phyloP scores from a whole-genome alignment of 2,329 filamentous ascomycete species.

The Davidsoniella neocaledoniae region DNA sequence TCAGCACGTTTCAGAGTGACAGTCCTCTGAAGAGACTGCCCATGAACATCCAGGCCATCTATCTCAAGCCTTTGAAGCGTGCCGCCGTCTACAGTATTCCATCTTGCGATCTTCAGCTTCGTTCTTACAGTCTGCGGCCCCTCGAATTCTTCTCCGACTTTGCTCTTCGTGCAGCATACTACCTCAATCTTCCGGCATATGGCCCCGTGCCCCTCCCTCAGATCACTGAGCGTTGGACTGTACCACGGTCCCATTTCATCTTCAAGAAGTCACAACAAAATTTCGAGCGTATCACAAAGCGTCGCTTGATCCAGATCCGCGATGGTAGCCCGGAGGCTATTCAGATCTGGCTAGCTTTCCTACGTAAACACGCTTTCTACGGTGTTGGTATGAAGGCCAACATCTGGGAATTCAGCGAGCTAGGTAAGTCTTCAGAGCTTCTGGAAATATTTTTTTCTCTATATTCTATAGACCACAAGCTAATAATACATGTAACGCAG shows the following conservation, averaged over 20 bases:
- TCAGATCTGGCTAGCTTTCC: slow-evolving; percentile 78
- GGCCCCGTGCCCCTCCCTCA: slow-evolving; percentile 76
- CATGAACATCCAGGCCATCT: slow-evolving; percentile 57
- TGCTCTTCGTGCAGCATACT: slow-evolving; percentile 85
- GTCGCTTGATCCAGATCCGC: slow-evolving; percentile 77
- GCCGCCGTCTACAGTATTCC: slow-evolving; percentile 60
- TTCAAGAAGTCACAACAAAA: slow-evolving; percentile 98
- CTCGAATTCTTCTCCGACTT: slow-evolving; percentile 93
- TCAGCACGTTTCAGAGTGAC: no score
- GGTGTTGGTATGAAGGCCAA: slow-evolving; percentile 99
- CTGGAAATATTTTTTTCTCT: neutral
- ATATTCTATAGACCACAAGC: neutral
- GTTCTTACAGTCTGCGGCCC: slow-evolving; percentile 78
- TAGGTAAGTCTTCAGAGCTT: slow-evolving; percentile 28
- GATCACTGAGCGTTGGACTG: slow-evolving; percentile 86
- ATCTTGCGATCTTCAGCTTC: slow-evolving; percentile 78
- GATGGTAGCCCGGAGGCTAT: slow-evolving; percentile 82
- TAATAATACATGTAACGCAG: slow-evolving; percentile 1
- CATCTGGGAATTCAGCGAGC: slow-evolving; percentile 68
- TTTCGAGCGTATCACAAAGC: slow-evolving; percentile 78
- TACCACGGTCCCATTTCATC: slow-evolving; percentile 75
- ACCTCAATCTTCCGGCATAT: slow-evolving; percentile 67
- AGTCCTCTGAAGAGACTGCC: slow-evolving; percentile 7
- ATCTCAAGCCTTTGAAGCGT: slow-evolving; percentile 68
- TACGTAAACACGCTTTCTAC: slow-evolving; percentile 83